phyloP scores from a whole-genome alignment of 495 filamentous ascomycete species.

The Penicillium antarcticum region DNA sequence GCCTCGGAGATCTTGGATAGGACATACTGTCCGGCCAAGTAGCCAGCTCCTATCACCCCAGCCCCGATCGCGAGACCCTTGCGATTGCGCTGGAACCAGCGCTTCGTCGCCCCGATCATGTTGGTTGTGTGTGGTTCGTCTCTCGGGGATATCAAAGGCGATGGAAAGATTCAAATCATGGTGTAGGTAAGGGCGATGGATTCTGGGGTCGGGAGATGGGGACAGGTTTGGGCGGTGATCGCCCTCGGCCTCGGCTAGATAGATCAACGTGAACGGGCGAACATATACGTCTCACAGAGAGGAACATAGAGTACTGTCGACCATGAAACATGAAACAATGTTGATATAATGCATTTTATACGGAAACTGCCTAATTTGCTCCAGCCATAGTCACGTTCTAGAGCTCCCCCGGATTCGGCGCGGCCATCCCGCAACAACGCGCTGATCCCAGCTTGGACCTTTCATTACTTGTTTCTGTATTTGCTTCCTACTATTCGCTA shows the following conservation, averaged over 20 bases:
- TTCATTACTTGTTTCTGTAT: neutral
- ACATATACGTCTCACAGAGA: no score
- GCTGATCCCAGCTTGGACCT: neutral
- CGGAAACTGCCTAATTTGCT: neutral
- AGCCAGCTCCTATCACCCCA: conserved; percentile 83
- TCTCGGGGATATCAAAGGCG: conserved; percentile 1
- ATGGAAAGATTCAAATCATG: conserved; percentile 7
- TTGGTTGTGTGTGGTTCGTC: conserved; percentile 21
- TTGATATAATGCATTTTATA: neutral
- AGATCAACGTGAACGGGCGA: conserved; percentile 2
- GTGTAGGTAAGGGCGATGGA: conserved; percentile 6
- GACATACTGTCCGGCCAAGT: conserved; percentile 90
- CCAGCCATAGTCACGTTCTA: neutral
- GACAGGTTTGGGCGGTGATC: conserved; percentile 22
- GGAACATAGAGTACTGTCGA: no score
- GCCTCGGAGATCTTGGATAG: conserved; percentile 86
- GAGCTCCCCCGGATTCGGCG: conserved; percentile 9
- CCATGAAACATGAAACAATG: neutral
- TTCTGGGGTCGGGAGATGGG: conserved; percentile 9
- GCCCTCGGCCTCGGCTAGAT: conserved; percentile 37
- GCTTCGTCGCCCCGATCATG: conserved; percentile 80
- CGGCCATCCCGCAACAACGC: conserved; percentile 2
- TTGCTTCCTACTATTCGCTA: neutral
- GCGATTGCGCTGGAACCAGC: conserved; percentile 90
- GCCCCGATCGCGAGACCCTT: conserved; percentile 82